Base-by-base conservation (phyloP, 176 grass and related monocot species). In the Bromus sterilis region DNA sequence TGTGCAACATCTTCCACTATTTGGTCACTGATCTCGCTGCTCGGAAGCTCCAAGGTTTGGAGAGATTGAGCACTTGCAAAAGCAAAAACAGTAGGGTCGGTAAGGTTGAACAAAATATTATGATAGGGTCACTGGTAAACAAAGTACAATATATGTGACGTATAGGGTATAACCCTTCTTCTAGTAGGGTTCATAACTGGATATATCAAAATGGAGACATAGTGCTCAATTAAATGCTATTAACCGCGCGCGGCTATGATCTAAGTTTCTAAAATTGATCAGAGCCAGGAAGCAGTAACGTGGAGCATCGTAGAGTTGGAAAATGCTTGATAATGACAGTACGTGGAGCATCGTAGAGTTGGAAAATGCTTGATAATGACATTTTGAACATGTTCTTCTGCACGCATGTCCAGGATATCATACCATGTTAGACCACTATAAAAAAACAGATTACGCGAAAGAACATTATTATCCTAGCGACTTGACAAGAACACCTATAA, bases 1-100 rank as follows among this genome's bases (percentile, higher is more conserved):
- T 84, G 93, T 9, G 93, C 91, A 4, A 91, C 84, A n/a, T 79
- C 85, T 40, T 98, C 96, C 44, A 91, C 92, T 23, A 95, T 85
- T 29, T 81, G 79, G 74, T 98, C 90, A 5, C 82, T 91, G 83
- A 98, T 98, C 80, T 95, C 81, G 15, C 96, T 98, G 64, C 96
- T 66, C 16, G 96, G 88, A n/a, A 98, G 80, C 88, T 98, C 96
- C 65, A 98, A 75, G 4, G 72, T 91, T 61, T 84, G 86, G 20
- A 98, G 85, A 31, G 93, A 82, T 16, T 76, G 65, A 2, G 90
- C 90, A 42, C 96, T 95, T 55, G 60, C 36, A 30, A 83, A 88
- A 61, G 24, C 2, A 71, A 51, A 32, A 2, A 83, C 6, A 31
- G 28, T 9, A 66, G 60, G 62, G n/a, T 85, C 70, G 79, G 49